phyloP scores from a whole-genome alignment of 2,329 filamentous ascomycete genomes.

The Exophiala mesophila region DNA sequence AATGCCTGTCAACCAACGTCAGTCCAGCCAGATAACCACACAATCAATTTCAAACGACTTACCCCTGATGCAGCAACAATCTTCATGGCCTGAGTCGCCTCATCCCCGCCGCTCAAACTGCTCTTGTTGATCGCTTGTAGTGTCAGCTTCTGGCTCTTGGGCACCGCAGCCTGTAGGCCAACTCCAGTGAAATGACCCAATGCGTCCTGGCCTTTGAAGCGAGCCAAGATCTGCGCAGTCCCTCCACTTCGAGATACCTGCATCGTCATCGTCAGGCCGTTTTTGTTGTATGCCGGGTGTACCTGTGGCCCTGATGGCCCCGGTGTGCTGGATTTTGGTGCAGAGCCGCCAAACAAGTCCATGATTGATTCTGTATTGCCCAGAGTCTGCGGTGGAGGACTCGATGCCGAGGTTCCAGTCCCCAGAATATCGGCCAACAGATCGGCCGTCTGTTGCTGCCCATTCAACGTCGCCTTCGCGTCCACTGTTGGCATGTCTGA shows the following conservation, averaged over 20 bases:
- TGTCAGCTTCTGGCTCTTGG: conserved; percentile 92
- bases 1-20: conserved; percentile 64
- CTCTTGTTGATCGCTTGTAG: conserved; percentile 81
- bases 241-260: conserved; percentile 72
- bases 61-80: conserved; percentile 81
- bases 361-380: conserved; percentile 73
- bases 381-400: conserved; percentile 47
- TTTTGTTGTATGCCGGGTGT: conserved; percentile 77
- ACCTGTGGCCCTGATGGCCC: conserved; percentile 41
- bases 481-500: conserved; percentile 57
- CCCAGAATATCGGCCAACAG: conserved; percentile 88
- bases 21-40: too few species aligned
- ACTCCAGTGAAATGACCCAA: conserved; percentile 66
- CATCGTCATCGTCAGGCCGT: conserved; percentile 75
- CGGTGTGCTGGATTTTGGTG: conserved; percentile 43
- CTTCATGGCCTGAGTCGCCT: conserved; percentile 87
- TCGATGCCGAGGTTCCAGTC: conserved; percentile 55
- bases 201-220: conserved; percentile 72
- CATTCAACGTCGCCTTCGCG: conserved; percentile 51
- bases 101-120: conserved; percentile 69
- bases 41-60: conserved; percentile 47
- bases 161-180: conserved; percentile 87
- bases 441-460: conserved; percentile 70
- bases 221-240: conserved; percentile 70
- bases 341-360: conserved; percentile 67